Percentiles rank a stretch among this genome's conserved stretches.
Evolutionary conservation across 805 yeast genomes (phyloP).

Genomic region (Starmerella stellata): DNA sequence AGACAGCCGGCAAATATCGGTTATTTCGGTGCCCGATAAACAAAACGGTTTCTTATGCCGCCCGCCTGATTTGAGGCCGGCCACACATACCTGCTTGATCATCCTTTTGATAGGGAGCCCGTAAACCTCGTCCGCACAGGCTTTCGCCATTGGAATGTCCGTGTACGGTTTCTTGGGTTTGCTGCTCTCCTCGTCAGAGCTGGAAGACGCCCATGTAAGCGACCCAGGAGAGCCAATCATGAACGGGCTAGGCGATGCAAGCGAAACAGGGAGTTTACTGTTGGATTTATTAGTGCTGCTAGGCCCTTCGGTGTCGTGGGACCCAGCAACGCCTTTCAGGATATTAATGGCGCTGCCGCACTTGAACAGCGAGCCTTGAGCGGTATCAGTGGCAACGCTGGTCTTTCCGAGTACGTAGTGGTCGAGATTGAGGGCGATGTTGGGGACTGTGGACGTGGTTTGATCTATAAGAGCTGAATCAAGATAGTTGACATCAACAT

Average conservation of each 20-base stretch:
- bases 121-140: conserved; percentile 4
- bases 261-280: not conserved
- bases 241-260: not conserved
- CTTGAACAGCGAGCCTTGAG: conserved; percentile 10
- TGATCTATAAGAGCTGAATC: conserved; percentile 13
- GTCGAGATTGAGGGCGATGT: conserved; percentile 12
- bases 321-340: conserved; percentile 11
- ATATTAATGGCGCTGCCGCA: conserved; percentile 10
- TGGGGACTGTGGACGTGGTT: conserved; percentile 1
- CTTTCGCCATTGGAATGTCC: not conserved
- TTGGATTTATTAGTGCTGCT: not conserved
- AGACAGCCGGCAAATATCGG: conserved; percentile 63
- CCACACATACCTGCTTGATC: conserved; percentile 17
- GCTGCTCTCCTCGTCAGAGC: not conserved
- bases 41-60: conserved; percentile 32
- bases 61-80: conserved; percentile 13
- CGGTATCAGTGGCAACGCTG: conserved; percentile 10
- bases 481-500: conserved; percentile 1
- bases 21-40: conserved; percentile 67
- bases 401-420: conserved; percentile 12
- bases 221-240: conserved; percentile 10
- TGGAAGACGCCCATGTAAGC: conserved; percentile 10
- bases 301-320: not conserved
- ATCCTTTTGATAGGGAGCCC: conserved; percentile 13
- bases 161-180: not conserved